Percentiles rank a stretch among this genome's conserved stretches.
Evolutionary conservation across 306 rosid species (phyloP).

Genomic region (Senna siamea): DNA sequence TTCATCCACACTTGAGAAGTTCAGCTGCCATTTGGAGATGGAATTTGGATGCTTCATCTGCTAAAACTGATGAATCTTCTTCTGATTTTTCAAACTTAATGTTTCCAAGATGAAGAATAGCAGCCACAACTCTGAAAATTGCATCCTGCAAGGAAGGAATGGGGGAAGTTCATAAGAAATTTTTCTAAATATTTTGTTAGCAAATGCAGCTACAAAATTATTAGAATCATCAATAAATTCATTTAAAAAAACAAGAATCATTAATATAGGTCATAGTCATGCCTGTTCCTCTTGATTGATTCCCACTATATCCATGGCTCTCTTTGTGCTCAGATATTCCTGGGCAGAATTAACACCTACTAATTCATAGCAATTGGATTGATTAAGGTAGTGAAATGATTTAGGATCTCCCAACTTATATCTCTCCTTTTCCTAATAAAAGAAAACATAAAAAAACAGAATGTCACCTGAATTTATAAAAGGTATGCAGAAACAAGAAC

Average conservation of each 20-base stretch:
- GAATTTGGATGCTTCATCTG: constrained; percentile 71
- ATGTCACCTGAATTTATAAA: constrained; percentile 22
- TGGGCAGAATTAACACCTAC: constrained; percentile 73
- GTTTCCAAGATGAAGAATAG: constrained; percentile 95
- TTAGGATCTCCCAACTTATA: constrained; percentile 81
- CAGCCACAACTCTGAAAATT: constrained; percentile 88
- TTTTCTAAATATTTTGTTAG: constrained; percentile 26
- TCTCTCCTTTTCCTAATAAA: constrained; percentile 77
- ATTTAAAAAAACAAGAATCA: background rate
- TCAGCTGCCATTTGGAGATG: constrained; percentile 88
- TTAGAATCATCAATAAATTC: background rate
- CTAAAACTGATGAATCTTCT: constrained; percentile 79
- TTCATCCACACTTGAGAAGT: constrained; percentile 74
- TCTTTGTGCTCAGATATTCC: constrained; percentile 77
- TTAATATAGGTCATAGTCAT: constrained; percentile 31
- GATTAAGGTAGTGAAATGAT: constrained; percentile 89
- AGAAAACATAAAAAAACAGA: constrained; percentile 36
- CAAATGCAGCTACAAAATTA: constrained; percentile 31
- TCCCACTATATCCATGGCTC: constrained; percentile 95
- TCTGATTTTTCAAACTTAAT: constrained; percentile 67
- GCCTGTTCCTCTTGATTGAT: constrained; percentile 84
- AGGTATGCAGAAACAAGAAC: constrained; percentile 30
- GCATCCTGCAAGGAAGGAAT: constrained; percentile 63
- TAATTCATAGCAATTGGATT: constrained; percentile 80
- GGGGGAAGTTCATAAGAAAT: constrained; percentile 21